Conservation (phyloP, 1,284 basidiomycete genomes). For the Cutaneotrichosporon dermatis region DNA sequence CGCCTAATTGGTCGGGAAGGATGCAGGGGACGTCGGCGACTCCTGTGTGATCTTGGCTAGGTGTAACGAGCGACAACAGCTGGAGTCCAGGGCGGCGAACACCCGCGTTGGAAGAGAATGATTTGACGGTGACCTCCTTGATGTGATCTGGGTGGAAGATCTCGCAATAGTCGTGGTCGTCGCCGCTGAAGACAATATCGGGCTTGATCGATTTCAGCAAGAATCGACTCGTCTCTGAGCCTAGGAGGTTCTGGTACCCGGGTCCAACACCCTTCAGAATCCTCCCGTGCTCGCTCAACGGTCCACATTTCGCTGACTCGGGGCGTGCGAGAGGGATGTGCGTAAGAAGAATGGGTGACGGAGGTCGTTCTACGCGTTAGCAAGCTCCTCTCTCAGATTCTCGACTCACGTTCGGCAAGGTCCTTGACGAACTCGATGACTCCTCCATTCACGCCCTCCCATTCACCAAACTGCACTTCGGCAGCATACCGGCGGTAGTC, state of each 20-base stretch:
- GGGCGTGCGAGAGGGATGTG: conserved; percentile 78
- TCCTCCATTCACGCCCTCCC: conserved; percentile 59
- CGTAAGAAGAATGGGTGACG: conserved; percentile 63
- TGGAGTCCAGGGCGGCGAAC: conserved; percentile 77
- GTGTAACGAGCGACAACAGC: conserved; percentile 65
- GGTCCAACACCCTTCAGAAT: conserved; percentile 69
- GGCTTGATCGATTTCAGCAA: conserved; percentile 65
- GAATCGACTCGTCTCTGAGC: conserved; percentile 66
- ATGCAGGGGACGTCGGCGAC: conserved; percentile 59
- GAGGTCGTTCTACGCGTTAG: conserved; percentile 30
- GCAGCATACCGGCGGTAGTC: conserved; percentile 63
- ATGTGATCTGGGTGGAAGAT: conserved; percentile 57
- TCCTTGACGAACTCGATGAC: conserved; percentile 67
- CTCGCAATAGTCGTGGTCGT: conserved; percentile 86
- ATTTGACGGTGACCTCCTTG: conserved; percentile 73
- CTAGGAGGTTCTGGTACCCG: conserved; percentile 76
- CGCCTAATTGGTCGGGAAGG: conserved; percentile 63
- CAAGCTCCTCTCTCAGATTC: not conserved
- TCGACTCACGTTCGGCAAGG: conserved; percentile 53
- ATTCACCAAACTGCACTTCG: conserved; percentile 54
- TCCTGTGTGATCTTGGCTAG: conserved; percentile 43
- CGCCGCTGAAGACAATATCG: conserved; percentile 63
- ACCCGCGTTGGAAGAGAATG: conserved; percentile 73
- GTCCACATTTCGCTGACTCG: conserved; percentile 66
- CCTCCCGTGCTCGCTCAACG: conserved; percentile 64